phyloP scores from a whole-genome alignment of 352 stramenopile species.

The Globisporangium ultimum region DNA sequence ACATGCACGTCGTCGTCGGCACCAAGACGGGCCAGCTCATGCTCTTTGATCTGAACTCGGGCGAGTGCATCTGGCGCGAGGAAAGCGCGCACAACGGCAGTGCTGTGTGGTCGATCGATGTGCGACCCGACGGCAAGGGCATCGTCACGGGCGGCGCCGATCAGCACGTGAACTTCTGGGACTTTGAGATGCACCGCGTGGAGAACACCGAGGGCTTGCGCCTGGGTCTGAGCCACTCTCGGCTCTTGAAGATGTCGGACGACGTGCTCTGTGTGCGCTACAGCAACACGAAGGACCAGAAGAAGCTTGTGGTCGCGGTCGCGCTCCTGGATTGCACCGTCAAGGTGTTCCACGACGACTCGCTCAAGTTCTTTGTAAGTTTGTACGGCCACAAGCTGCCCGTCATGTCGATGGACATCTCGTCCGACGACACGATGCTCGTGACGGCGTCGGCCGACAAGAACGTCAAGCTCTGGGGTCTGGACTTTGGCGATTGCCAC shows the following conservation, averaged over 20 bases:
- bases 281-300: conserved; percentile 90
- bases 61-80: conserved; percentile 90
- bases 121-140: conserved; percentile 88
- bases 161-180: conserved; percentile 99
- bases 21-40: conserved; percentile 95
- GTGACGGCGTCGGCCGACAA: conserved; percentile 98
- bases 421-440: conserved; percentile 96
- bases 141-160: conserved; percentile 96
- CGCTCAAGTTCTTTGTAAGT: conserved; percentile 99
- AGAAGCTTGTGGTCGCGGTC: conserved; percentile 87
- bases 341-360: conserved; percentile 99
- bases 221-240: conserved; percentile 91
- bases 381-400: conserved; percentile 99
- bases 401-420: conserved; percentile 97
- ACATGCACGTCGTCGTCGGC: conserved; percentile 96
- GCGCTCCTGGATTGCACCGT: conserved; percentile 96
- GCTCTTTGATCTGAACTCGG: conserved; percentile 94
- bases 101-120: conserved; percentile 96
- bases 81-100: conserved; percentile 89
- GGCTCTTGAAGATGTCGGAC: conserved; percentile 98
- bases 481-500: conserved; percentile 99
- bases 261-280: conserved; percentile 98
- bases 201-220: conserved; percentile 58
- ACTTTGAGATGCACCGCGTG: conserved; percentile 91
- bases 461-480: conserved; percentile 99